A percentile compares a stretch with the other conserved stretches of the same genome.
phyloP scores from a whole-genome alignment of 2,329 filamentous ascomycete species.

The Chaetomium olivaceum region DNA sequence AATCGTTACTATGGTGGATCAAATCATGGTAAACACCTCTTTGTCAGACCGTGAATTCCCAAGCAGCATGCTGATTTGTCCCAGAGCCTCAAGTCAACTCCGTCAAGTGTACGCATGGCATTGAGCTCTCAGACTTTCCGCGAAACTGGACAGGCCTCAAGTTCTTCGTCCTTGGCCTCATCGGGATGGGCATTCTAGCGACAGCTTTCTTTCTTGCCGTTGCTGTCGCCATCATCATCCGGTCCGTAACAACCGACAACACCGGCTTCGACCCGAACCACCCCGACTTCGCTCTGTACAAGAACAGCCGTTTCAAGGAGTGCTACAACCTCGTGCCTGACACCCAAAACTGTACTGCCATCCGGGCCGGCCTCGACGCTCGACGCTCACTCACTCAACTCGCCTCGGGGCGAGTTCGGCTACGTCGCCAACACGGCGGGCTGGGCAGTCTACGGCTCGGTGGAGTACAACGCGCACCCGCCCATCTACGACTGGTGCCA shows the following conservation, averaged over 20 bases:
- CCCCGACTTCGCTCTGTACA: conserved; percentile 1
- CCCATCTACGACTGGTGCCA: neutral
- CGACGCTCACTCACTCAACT: neutral
- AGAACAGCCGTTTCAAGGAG: conserved; percentile 2
- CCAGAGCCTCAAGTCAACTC: neutral
- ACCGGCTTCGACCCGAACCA: neutral
- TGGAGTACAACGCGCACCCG: neutral
- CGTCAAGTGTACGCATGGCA: neutral
- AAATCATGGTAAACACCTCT: neutral
- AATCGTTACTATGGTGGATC: neutral
- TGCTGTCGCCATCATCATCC: neutral
- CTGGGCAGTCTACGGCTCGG: neutral
- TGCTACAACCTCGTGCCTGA: neutral
- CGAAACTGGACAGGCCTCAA: neutral
- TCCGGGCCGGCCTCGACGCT: neutral
- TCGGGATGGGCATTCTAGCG: neutral
- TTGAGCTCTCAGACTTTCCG: neutral
- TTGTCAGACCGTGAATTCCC: neutral
- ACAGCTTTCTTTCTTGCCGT: neutral
- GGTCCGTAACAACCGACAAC: neutral
- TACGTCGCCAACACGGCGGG: neutral
- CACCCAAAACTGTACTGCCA: neutral
- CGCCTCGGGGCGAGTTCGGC: neutral
- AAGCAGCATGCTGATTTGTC: neutral
- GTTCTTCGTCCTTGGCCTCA: neutral